Evolutionary conservation across 1,284 basidiomycete genomes (phyloP).

Genomic region (Cryptococcus floricola): DNA sequence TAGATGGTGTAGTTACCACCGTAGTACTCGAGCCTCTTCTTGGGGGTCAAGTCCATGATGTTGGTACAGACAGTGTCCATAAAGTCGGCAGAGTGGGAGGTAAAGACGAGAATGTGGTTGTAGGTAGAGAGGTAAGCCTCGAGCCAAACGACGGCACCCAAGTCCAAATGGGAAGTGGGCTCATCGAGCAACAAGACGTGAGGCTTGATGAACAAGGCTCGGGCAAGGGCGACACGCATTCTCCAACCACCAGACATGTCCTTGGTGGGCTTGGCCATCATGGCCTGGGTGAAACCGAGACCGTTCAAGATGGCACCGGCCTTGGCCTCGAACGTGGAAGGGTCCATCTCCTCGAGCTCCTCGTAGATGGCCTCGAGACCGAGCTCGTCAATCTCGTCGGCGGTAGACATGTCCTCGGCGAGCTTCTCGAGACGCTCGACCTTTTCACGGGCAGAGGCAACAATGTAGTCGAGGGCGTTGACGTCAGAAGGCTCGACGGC

Average conservation of each 20-base stretch:
- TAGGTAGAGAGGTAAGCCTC: conserved; percentile 97
- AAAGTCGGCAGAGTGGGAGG: conserved; percentile 88
- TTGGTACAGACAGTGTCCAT: conserved; percentile 97
- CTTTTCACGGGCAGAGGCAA: conserved; percentile 87
- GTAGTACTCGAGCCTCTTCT: conserved; percentile 71
- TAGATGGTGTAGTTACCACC: conserved; percentile 96
- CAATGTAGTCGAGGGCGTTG: conserved; percentile 94
- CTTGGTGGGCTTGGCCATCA: conserved; percentile 97
- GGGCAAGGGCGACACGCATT: conserved; percentile 95
- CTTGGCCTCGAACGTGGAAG: conserved; percentile 90
- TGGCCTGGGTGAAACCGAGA: conserved; percentile 82
- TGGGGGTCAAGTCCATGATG: conserved; percentile 86
- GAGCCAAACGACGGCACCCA: conserved; percentile 97
- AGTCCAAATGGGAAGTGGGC: conserved; percentile 64
- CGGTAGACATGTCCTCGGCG: conserved; percentile 88
- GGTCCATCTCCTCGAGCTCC: conserved; percentile 96
- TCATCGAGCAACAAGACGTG: conserved; percentile 90
- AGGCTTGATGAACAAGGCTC: conserved; percentile 94
- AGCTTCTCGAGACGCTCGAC: conserved; percentile 91
- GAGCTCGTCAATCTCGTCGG: conserved; percentile 83
- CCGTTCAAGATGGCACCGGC: conserved; percentile 94
- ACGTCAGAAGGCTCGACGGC: conserved; percentile 95
- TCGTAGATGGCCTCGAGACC: conserved; percentile 87
- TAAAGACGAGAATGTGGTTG: conserved; percentile 81
- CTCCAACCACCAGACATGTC: conserved; percentile 99